Base-by-base conservation (phyloP, 2,329 filamentous ascomycete genomes). In the Fusarium palustre region DNA sequence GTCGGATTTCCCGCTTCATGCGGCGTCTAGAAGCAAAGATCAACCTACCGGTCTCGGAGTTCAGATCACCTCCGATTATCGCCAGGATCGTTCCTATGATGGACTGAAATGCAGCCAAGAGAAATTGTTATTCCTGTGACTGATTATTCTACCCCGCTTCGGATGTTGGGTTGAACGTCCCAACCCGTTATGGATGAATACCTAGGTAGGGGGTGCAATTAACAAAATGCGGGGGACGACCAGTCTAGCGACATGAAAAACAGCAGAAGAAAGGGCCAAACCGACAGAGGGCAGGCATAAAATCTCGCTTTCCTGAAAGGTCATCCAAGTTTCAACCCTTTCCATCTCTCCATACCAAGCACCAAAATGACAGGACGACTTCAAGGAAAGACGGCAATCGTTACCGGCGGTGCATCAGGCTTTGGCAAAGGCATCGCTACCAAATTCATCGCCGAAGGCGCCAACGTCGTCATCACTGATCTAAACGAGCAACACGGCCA, bases 401-500 rank as follows among this genome's bases (percentile, higher is more conserved):
- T 66, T 3, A 66, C 62, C 0, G 62, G 62, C 18, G 62, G 62
- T 1, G 62, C 64, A 24, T 87, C 86, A 13, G 89, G 89, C 3
- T 91, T 91, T 16, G 64, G 64, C 33, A 67, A 62, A 48, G 64
- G 64, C 18, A 57, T 67, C 12, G 64, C 64, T 10, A 39, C 62
- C 22, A 67, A 67, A 20, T 67, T 67, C 34, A 42, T 66, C 28
- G 38, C 64, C 4, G 62, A 67, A 16, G 64, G 64, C 5, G 64
- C 64, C 25, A 66, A 66, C 2, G 62, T 66, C 33, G 47, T 91
- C 52, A 85, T 91, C 55, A 86, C 86, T 3, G 89, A 91, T 75
- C 81, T 91, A 62, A 86, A 87, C 31, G 78, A 84, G 18, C 77
- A 82, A 7, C 83, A 84, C 1, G 88, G 88, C 3, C 76, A 81